Conservation (phyloP, 805 yeast genomes). For the Saccharomycodes ludwigii region DNA sequence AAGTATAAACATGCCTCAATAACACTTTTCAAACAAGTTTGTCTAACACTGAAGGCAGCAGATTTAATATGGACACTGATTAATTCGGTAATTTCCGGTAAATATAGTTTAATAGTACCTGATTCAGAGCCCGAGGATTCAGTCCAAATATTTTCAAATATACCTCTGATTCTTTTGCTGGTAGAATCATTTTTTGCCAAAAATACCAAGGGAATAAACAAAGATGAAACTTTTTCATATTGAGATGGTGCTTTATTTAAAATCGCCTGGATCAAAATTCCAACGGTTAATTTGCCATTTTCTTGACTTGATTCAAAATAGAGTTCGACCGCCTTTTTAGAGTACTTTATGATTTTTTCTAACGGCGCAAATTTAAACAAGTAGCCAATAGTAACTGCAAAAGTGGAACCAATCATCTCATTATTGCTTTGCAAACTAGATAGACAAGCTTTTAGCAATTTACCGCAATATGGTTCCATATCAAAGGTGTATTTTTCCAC, state of each 20-base stretch:
- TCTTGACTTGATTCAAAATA: slow-evolving; percentile 46
- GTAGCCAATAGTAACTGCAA: slow-evolving; percentile 72
- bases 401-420: slow-evolving; percentile 59
- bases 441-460: slow-evolving; percentile 44
- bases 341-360: slow-evolving; percentile 40
- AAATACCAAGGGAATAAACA: slow-evolving; percentile 67
- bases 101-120: slow-evolving; percentile 56
- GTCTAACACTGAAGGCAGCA: slow-evolving; percentile 50
- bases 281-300: slow-evolving; percentile 38
- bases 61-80: slow-evolving; percentile 40
- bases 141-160: slow-evolving; percentile 60
- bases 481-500: slow-evolving; percentile 41
- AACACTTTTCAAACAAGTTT: slow-evolving; percentile 49
- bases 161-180: slow-evolving; percentile 29
- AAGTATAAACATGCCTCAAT: slow-evolving; percentile 37
- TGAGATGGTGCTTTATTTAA: slow-evolving; percentile 56
- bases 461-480: slow-evolving; percentile 42
- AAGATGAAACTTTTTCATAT: slow-evolving; percentile 47
- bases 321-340: slow-evolving; percentile 33
- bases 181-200: slow-evolving; percentile 58
- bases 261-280: slow-evolving; percentile 51
- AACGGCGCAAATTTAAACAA: slow-evolving; percentile 49
- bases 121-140: slow-evolving; percentile 61
- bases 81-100: slow-evolving; percentile 51
- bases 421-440: slow-evolving; percentile 47